Evolutionary conservation across 169 alveolate genomes (phyloP), one percentile per base, ranked within the genome.

Genomic region (Eimeria maxima): DNA sequence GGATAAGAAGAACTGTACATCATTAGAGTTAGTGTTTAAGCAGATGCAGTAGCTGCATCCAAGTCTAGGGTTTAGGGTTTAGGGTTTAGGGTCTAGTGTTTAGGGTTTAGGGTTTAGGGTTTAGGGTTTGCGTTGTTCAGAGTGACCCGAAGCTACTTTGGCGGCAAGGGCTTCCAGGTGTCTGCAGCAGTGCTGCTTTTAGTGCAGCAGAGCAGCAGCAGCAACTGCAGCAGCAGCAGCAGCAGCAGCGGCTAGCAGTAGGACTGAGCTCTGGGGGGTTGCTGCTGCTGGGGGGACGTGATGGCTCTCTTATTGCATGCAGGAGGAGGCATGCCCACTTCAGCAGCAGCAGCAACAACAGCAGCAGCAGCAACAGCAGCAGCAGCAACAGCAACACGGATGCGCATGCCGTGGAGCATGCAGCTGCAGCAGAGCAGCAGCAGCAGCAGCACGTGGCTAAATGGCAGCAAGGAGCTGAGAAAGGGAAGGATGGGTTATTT

Each of bases 311-410:
- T 10, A 50, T 74, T 74, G 84, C 57, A 27, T 74, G 84, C 55
- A 74, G 84, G 53, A 74, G 84, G 53, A 74, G 24, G 20, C 84
- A 74, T 24, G 45, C 84, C 18, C 84, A 1, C 60, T 53, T 53
- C 60, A 53, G 60, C 60, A 53, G 60, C 60, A 74, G 84, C 84
- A 74, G 84, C 84, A 74, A 50, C 45, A 74, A 1, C 84, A 74
- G n/a, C 84, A 74, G 2, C 81, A 74, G 84, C 84, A 29, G 84
- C 84, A 74, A 57, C 45, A 74, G 45, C 84, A 74, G 53, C 60
- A 74, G 84, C 84, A 74, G 84, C 84, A 74, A 57, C 45, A 74
- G 45, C 84, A 74, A n/a, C 84, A 74, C 10, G n/a, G 84, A 18
- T 24, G 42, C 53, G 53, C n/a, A 44, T 18, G 24, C 13, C 53